phyloP scores from a whole-genome alignment of 2,329 filamentous ascomycete species.

The Neofusicoccum cordaticola region DNA sequence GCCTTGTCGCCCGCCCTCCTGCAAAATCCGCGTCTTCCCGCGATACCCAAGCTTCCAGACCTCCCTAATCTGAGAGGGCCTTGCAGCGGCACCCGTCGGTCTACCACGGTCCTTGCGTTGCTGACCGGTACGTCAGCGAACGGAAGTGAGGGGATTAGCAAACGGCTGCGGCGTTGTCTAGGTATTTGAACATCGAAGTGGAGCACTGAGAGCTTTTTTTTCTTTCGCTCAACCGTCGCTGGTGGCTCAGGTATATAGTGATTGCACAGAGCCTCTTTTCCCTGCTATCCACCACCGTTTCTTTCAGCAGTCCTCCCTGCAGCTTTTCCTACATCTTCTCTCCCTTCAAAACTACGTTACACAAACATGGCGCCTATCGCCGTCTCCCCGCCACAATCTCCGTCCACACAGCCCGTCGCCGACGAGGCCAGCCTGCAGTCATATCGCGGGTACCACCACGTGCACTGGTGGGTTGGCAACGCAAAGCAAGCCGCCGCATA shows the following conservation, averaged over 20 bases:
- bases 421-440: neutral
- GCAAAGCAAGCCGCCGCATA: constrained; percentile 91
- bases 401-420: neutral
- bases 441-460: constrained; percentile 85
- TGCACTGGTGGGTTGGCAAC: constrained; percentile 96
- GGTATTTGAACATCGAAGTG: neutral
- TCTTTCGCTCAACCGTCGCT: neutral
- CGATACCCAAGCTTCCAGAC: constrained; percentile 26
- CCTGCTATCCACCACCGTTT: neutral
- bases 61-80: neutral
- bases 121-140: constrained; percentile 11
- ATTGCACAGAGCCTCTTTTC: neutral
- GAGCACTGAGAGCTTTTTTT: neutral
- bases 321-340: neutral
- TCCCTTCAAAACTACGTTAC: neutral
- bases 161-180: neutral
- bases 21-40: constrained; percentile 27
- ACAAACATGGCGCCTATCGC: constrained; percentile 12
- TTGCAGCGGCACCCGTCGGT: constrained; percentile 14
- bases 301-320: neutral
- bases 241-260: neutral
- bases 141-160: constrained; percentile 10
- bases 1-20: neutral
- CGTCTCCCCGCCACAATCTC: neutral
- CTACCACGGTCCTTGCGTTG: constrained; percentile 6